Conservation (phyloP, 208 protist species). For the Leptomonas pyrrhocoris region DNA sequence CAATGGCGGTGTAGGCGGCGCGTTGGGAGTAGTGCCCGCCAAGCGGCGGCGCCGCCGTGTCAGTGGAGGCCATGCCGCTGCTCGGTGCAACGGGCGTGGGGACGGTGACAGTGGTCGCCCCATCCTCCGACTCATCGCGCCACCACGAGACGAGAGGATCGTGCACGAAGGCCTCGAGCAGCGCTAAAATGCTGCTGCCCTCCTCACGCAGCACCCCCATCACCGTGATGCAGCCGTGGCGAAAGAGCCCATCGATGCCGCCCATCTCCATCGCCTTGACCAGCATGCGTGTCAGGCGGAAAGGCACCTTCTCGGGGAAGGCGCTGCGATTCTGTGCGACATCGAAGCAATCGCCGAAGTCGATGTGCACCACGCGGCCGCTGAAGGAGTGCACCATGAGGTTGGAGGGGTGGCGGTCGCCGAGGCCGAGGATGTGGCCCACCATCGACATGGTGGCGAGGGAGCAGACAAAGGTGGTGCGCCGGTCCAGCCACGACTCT, state of each 20-base stretch:
- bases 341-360: slow-evolving; percentile 99
- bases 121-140: slow-evolving; percentile 63
- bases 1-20: slow-evolving; percentile 43
- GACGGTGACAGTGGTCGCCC: slow-evolving; percentile 10
- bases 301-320: slow-evolving; percentile 99
- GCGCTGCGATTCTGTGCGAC: slow-evolving; percentile 97
- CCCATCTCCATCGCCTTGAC: slow-evolving; percentile 99
- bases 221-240: slow-evolving; percentile 97
- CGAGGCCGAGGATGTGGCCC: slow-evolving; percentile 98
- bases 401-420: slow-evolving; percentile 99
- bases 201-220: slow-evolving; percentile 98
- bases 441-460: slow-evolving; percentile 99
- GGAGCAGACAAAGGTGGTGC: slow-evolving; percentile 99
- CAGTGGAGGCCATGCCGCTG: slow-evolving; percentile 25
- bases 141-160: slow-evolving; percentile 99
- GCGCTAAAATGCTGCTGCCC: slow-evolving; percentile 98
- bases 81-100: slow-evolving; percentile 12
- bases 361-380: slow-evolving; percentile 99
- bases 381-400: slow-evolving; percentile 99
- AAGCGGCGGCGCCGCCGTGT: slow-evolving; percentile 7
- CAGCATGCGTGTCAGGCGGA: slow-evolving; percentile 99
- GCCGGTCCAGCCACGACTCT: slow-evolving; percentile 98
- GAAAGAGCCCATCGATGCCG: slow-evolving; percentile 99
- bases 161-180: slow-evolving; percentile 99
- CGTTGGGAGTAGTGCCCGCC: slow-evolving; percentile 31